Percentiles rank a stretch among this genome's conserved stretches.
Evolutionary conservation across 768 basidiomycete genomes (phyloP).

Genomic region (Fomitopsis serialis): DNA sequence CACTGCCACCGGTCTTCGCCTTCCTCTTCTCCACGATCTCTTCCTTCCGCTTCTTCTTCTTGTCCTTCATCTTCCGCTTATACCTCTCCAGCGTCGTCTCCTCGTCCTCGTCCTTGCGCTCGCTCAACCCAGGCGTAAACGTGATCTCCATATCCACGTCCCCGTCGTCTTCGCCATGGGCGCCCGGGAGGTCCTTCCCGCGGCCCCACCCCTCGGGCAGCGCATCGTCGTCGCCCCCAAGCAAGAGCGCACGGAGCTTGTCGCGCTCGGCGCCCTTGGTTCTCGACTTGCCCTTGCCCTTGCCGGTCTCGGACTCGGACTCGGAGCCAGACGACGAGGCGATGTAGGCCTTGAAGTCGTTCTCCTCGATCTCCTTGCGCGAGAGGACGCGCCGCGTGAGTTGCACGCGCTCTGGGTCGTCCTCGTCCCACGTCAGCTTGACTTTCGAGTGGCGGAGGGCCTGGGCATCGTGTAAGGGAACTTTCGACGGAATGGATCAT

Average conservation of each 20-base stretch:
- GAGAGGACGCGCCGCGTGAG: slow-evolving; percentile 76
- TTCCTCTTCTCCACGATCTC: slow-evolving; percentile 42
- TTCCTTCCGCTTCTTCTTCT: slow-evolving; percentile 75
- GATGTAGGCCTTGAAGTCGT: slow-evolving; percentile 67
- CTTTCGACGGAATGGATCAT: not conserved
- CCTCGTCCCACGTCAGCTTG: slow-evolving; percentile 97
- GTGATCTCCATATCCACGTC: slow-evolving; percentile 93
- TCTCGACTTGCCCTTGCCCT: slow-evolving; percentile 44
- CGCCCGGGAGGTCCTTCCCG: slow-evolving; percentile 27
- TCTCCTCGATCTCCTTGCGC: slow-evolving; percentile 84
- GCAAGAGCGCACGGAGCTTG: slow-evolving; percentile 69
- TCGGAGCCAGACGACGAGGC: slow-evolving; percentile 48
- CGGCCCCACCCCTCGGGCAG: slow-evolving; percentile 84
- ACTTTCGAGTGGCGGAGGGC: slow-evolving; percentile 97
- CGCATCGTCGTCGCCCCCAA: slow-evolving; percentile 58
- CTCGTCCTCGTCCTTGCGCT: slow-evolving; percentile 43
- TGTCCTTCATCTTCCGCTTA: slow-evolving; percentile 86
- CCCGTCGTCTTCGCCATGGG: slow-evolving; percentile 31
- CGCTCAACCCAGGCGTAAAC: slow-evolving; percentile 80
- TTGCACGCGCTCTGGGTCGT: slow-evolving; percentile 82
- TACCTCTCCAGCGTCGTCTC: slow-evolving; percentile 90
- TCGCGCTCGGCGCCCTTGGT: slow-evolving; percentile 52
- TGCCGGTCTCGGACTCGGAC: slow-evolving; percentile 47
- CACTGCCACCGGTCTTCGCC: slow-evolving; percentile 19
- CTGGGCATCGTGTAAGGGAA: slow-evolving; percentile 32